Conservation (phyloP, 257 asterid species). For the Cruciata laevipes region DNA sequence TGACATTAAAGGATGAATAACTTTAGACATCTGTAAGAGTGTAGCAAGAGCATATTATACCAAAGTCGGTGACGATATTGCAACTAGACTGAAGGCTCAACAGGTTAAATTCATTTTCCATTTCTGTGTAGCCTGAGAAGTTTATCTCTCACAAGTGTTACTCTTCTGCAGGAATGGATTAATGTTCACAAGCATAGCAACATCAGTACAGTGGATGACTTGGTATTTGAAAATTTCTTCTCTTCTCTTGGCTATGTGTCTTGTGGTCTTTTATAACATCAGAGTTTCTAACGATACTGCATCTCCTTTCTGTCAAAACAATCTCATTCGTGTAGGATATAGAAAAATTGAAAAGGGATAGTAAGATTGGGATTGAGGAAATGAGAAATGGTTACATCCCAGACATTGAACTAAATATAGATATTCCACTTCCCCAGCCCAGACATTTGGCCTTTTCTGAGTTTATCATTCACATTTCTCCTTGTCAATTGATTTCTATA, state of each 20-base stretch:
- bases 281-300: not conserved
- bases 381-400: not conserved
- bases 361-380: not conserved
- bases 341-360: not conserved
- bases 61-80: constrained; percentile 39
- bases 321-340: not conserved
- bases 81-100: constrained; percentile 40
- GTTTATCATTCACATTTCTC: too few relatives aligned
- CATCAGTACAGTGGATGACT: constrained; percentile 23
- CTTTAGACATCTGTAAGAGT: constrained; percentile 32
- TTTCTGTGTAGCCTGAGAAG: constrained; percentile 16
- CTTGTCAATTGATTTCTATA: too few relatives aligned
- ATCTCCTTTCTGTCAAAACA: too few relatives aligned
- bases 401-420: not conserved
- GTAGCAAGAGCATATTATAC: constrained; percentile 34
- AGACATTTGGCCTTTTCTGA: not conserved
- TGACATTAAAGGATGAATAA: not conserved
- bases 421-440: not conserved
- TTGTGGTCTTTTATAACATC: not conserved
- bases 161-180: constrained; percentile 46
- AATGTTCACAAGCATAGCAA: constrained; percentile 31
- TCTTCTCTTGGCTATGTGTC: not conserved
- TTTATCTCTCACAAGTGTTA: constrained; percentile 15
- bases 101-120: constrained; percentile 42
- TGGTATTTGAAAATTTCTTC: constrained; percentile 27